Evolutionary conservation across 768 basidiomycete genomes (phyloP).

Genomic region (Brasilioporus rufonigricans): DNA sequence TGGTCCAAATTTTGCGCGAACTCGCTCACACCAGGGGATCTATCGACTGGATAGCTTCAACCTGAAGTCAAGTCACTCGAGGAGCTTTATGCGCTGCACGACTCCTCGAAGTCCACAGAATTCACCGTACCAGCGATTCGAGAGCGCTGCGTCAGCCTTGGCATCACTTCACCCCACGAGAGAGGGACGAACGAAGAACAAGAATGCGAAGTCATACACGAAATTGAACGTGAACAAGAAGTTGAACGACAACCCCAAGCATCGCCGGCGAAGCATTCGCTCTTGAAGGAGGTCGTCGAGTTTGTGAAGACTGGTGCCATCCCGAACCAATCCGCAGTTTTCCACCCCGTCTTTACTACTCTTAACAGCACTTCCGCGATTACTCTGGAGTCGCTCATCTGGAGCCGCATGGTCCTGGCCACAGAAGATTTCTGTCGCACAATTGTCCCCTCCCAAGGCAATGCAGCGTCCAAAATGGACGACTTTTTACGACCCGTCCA

Average conservation of each 20-base stretch:
- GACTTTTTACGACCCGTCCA: slow-evolving; percentile 39
- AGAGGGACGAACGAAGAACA: slow-evolving; percentile 43
- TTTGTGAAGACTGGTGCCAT: slow-evolving; percentile 29
- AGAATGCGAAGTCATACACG: slow-evolving; percentile 43
- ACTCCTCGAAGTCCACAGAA: slow-evolving; percentile 3
- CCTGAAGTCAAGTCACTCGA: slow-evolving; percentile 38
- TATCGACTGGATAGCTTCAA: slow-evolving; percentile 36
- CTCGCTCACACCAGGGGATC: not conserved
- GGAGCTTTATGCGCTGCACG: slow-evolving; percentile 30
- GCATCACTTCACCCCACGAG: slow-evolving; percentile 20
- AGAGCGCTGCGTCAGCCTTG: slow-evolving; percentile 28
- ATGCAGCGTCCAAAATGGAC: slow-evolving; percentile 12
- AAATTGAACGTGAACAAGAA: slow-evolving; percentile 40
- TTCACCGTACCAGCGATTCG: slow-evolving; percentile 18
- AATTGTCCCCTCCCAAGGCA: not conserved
- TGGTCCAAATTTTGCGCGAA: slow-evolving; percentile 16
- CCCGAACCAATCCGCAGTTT: slow-evolving; percentile 8
- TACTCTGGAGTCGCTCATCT: slow-evolving; percentile 18
- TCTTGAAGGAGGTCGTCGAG: not conserved
- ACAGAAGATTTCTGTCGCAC: slow-evolving; percentile 18
- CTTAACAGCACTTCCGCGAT: slow-evolving; percentile 7
- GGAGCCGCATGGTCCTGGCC: slow-evolving; percentile 13
- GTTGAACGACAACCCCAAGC: slow-evolving; percentile 34
- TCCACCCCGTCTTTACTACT: slow-evolving; percentile 17
- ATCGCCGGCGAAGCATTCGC: slow-evolving; percentile 22